Conservation (phyloP, 805 yeast species). For the Sugiyamaella smithiae region DNA sequence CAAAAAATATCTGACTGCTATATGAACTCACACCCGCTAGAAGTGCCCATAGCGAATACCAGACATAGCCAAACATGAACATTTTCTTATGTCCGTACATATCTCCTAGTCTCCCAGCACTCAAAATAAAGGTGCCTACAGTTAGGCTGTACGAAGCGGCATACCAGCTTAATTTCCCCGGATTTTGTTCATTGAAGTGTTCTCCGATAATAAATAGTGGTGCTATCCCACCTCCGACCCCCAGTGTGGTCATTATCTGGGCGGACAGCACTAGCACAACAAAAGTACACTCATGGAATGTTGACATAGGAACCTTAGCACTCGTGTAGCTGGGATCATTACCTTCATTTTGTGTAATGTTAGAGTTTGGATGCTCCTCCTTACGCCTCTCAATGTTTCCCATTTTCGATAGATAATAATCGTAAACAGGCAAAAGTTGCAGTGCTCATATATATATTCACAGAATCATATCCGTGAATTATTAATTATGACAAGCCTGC, state of each 20-base stretch:
- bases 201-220: slow-evolving; percentile 32
- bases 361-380: too few relatives aligned
- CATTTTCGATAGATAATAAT: too few relatives aligned
- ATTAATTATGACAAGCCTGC: too few relatives aligned
- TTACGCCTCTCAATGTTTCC: too few relatives aligned
- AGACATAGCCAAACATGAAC: slow-evolving; percentile 51
- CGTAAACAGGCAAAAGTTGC: too few relatives aligned
- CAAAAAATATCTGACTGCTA: slow-evolving; percentile 44
- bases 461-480: too few relatives aligned
- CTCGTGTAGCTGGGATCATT: too few relatives aligned
- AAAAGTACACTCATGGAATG: slow-evolving; percentile 13
- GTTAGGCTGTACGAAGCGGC: slow-evolving; percentile 69
- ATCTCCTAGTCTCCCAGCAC: slow-evolving; percentile 71
- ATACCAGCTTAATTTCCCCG: slow-evolving; percentile 53
- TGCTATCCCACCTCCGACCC: slow-evolving; percentile 34
- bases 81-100: slow-evolving; percentile 58
- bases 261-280: slow-evolving; percentile 28
- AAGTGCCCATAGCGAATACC: slow-evolving; percentile 57
- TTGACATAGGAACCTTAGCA: too few relatives aligned
- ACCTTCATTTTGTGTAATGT: too few relatives aligned
- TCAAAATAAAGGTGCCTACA: slow-evolving; percentile 67
- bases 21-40: slow-evolving; percentile 58
- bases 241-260: slow-evolving; percentile 42
- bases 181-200: slow-evolving; percentile 29
- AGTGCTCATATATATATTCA: too few relatives aligned